Percentiles rank a stretch among this genome's conserved stretches.
Evolutionary conservation across 2,329 filamentous ascomycete species (phyloP).

Genomic region (Arthroderma sp.): DNA sequence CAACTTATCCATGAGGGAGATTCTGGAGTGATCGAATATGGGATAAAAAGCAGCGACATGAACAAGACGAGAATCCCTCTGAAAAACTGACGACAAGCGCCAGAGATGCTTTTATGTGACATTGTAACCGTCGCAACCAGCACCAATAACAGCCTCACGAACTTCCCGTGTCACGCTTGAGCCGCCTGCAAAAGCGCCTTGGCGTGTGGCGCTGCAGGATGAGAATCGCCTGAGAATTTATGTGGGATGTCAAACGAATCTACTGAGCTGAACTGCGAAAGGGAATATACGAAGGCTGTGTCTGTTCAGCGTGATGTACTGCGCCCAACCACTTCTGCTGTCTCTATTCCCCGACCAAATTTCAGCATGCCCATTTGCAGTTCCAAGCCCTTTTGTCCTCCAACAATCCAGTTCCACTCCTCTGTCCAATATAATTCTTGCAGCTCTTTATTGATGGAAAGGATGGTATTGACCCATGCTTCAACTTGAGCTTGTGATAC

Average conservation of each 20-base stretch:
- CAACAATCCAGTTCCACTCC: slow-evolving; percentile 7
- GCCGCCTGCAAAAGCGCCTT: too few relatives aligned
- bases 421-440: background rate
- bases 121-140: too few relatives aligned
- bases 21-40: background rate
- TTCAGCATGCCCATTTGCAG: slow-evolving; percentile 8
- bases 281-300: too few relatives aligned
- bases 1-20: slow-evolving; percentile 1
- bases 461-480: slow-evolving; percentile 3
- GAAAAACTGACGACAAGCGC: slow-evolving; percentile 1
- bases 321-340: slow-evolving; percentile 4
- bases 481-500: background rate
- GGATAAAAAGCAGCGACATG: background rate
- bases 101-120: too few relatives aligned
- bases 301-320: background rate
- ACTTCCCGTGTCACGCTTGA: too few relatives aligned
- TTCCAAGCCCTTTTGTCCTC: slow-evolving; percentile 4
- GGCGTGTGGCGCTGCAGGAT: too few relatives aligned
- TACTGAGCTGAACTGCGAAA: too few relatives aligned
- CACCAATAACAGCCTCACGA: too few relatives aligned
- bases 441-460: slow-evolving; percentile 3
- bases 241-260: too few relatives aligned
- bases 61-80: background rate
- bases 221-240: too few relatives aligned
- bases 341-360: slow-evolving; percentile 4